Conservation (phyloP, 108 stramenopile species). For the Chaetoceros muelleri region DNA sequence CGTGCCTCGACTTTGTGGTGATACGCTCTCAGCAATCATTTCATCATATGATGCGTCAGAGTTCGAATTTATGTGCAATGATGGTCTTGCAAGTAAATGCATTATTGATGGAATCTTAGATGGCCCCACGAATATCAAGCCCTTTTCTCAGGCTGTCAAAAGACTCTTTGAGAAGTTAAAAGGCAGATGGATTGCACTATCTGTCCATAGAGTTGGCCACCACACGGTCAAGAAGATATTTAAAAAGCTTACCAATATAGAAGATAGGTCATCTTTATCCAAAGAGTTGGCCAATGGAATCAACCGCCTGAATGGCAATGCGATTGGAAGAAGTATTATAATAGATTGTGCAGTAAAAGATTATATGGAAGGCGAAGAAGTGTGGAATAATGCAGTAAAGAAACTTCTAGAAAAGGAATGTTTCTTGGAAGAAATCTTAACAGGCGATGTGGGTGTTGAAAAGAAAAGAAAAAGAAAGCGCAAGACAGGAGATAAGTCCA, state of each 20-base stretch:
- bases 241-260: constrained; percentile 36
- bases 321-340: constrained; percentile 67
- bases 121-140: constrained; percentile 28
- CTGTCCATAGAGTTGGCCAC: constrained; percentile 67
- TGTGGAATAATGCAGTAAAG: constrained; percentile 26
- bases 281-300: constrained; percentile 48
- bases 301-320: constrained; percentile 53
- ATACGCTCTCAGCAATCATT: constrained; percentile 42
- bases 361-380: constrained; percentile 43
- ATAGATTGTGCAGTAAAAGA: constrained; percentile 46
- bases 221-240: constrained; percentile 73
- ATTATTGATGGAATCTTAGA: constrained; percentile 73
- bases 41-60: constrained; percentile 28
- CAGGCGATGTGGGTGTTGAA: constrained; percentile 5
- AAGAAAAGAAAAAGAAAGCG: constrained; percentile 17
- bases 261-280: constrained; percentile 49
- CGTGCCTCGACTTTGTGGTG: constrained; percentile 45
- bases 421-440: constrained; percentile 35
- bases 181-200: constrained; percentile 40
- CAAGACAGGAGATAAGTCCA: no score
- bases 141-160: constrained; percentile 29
- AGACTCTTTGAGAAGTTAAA: constrained; percentile 33
- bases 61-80: constrained; percentile 46
- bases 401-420: constrained; percentile 26
- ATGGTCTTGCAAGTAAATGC: constrained; percentile 76